Evolutionary conservation across 1,284 basidiomycete species (phyloP).

Genomic region (Puccinia polysora): DNA sequence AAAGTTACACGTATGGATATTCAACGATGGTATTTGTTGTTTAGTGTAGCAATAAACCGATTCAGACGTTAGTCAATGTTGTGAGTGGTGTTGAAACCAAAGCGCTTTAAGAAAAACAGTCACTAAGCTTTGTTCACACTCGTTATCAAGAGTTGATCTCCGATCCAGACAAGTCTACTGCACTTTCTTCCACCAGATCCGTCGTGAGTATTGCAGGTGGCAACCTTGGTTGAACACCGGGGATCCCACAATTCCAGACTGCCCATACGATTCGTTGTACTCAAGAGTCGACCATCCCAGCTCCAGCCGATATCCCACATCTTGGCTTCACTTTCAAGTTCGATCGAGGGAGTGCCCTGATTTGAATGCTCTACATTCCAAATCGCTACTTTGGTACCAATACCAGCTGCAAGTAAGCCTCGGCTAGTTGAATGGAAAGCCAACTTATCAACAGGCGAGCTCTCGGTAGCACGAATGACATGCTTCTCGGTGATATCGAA

Average conservation of each 20-base stretch:
- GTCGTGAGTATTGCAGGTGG: constrained; percentile 11
- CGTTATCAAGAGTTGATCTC: constrained; percentile 54
- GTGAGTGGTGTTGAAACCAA: neutral
- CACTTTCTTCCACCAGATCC: constrained; percentile 52
- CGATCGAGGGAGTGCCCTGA: constrained; percentile 44
- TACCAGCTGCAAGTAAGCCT: constrained; percentile 50
- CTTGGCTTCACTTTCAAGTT: constrained; percentile 51
- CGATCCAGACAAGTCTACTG: constrained; percentile 50
- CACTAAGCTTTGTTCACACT: constrained; percentile 52
- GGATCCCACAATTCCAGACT: constrained; percentile 41
- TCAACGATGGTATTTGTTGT: neutral
- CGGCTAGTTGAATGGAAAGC: constrained; percentile 54
- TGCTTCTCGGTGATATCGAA: constrained; percentile 2
- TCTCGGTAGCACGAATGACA: constrained; percentile 23
- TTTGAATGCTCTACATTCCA: constrained; percentile 50
- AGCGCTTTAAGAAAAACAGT: neutral
- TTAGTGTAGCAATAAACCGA: neutral
- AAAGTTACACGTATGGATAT: neutral
- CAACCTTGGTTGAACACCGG: neutral
- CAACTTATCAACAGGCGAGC: constrained; percentile 51
- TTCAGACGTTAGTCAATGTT: neutral
- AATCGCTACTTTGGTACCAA: constrained; percentile 48
- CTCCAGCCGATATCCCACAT: constrained; percentile 49
- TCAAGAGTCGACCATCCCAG: constrained; percentile 20
- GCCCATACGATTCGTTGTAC: constrained; percentile 41